Base-by-base conservation (phyloP, 352 stramenopile species). In the Globisporangium middletonii region DNA sequence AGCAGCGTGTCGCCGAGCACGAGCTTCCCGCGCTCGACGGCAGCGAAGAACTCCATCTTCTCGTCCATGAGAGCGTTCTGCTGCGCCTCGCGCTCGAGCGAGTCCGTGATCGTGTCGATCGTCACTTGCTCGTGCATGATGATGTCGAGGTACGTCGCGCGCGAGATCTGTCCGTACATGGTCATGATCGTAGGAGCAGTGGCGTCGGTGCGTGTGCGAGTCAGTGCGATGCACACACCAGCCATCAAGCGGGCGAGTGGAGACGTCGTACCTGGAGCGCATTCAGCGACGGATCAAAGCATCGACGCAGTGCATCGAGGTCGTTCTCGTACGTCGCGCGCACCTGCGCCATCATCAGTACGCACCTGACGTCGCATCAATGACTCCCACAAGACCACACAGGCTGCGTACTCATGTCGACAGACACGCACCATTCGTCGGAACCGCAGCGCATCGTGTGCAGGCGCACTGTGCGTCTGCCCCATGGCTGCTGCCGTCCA, bases 11-110 rank as follows among this genome's bases (percentile, higher is more conserved):
- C 83, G 13, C 80, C 83, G 30, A 91, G 59, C 4, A 80, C 77
- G 41, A 93, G 71, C 23, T 59, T 69, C 0, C 77, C 79, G 8
- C 67, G 45, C 63, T 89, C 79, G 1, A 91, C 60, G 0, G 80
- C 83, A 2, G 68, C 62, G 42, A 88, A 89, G 58, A 93, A 86
- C 55, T 88, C 73, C 73, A 88, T 88, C 30, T 89, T 88, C 63
- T 93, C 80, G 60, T 88, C 72, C 51, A 84, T 65, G 28, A 90
- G 66, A 28, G 68, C 67, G 19, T 77, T 71, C 12, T 64, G 55
- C 38, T 59, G 64, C 27, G 69, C 55, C 44, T 90, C 80, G 45
- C 73, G 73, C 54, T 88, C 69, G 6, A 77, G 54, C 7, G 80
- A 88, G 55, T 93, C 83, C 3, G 73, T 78, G 27, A 89, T 57